phyloP scores from a whole-genome alignment of 176 grass and related monocot genomes.

The Avena insularis region DNA sequence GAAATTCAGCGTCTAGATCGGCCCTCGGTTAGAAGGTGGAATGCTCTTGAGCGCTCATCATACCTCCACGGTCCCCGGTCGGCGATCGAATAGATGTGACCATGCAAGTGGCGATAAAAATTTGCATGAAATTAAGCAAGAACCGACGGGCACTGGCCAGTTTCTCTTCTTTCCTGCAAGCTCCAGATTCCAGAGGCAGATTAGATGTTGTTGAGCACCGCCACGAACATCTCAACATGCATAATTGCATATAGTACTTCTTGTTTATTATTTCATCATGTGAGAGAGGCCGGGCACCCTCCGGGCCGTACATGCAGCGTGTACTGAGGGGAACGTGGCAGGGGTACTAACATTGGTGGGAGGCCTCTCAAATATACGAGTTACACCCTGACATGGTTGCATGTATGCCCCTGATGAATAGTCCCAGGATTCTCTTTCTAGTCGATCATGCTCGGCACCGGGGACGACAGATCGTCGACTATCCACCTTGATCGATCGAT shows the following conservation, averaged over 20 bases:
- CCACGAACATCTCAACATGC: slow-evolving; percentile 13
- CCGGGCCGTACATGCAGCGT: background rate
- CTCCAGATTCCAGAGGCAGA: background rate
- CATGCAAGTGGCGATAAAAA: slow-evolving; percentile 28
- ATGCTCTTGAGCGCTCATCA: background rate
- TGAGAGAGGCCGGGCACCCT: slow-evolving; percentile 9
- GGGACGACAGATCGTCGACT: too few relatives aligned
- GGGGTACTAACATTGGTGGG: slow-evolving; percentile 24
- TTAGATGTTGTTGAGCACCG: background rate
- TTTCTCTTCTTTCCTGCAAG: background rate
- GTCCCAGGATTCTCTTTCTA: too few relatives aligned
- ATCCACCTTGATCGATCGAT: background rate
- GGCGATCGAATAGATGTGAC: background rate
- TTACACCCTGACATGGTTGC: too few relatives aligned
- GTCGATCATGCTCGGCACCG: too few relatives aligned
- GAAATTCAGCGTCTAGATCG: too few relatives aligned
- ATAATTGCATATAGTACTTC: background rate
- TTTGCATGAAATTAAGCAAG: background rate
- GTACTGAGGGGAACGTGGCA: slow-evolving; percentile 35
- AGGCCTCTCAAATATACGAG: slow-evolving; percentile 11
- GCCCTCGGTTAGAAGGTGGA: too few relatives aligned
- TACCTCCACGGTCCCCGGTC: background rate
- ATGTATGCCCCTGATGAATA: too few relatives aligned
- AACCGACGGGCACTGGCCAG: background rate
- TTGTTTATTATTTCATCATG: background rate